phyloP scores from a whole-genome alignment of 2,329 filamentous ascomycete species.

The Colletotrichum costaricense region DNA sequence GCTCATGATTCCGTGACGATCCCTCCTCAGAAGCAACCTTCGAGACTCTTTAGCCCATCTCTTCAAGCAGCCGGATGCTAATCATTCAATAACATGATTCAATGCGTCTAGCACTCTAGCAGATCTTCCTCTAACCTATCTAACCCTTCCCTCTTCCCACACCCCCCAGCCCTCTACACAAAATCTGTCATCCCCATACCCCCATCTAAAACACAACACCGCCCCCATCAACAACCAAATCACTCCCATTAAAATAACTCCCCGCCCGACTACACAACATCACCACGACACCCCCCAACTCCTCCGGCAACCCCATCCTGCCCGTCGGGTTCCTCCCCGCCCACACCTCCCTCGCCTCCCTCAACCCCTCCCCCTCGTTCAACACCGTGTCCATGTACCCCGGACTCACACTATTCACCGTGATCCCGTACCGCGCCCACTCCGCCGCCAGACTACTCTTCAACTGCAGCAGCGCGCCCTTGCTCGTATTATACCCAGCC shows the following conservation, averaged over 20 bases:
- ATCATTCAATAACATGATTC: not conserved
- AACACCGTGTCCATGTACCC: constrained; percentile 84
- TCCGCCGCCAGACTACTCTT: constrained; percentile 76
- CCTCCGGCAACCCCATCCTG: constrained; percentile 72
- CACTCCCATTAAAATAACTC: constrained; percentile 75
- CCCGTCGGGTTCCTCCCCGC: constrained; percentile 70
- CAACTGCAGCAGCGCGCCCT: constrained; percentile 73
- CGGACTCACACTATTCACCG: constrained; percentile 77
- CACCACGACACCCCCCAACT: constrained; percentile 72
- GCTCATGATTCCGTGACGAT: no score
- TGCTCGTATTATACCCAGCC: constrained; percentile 77
- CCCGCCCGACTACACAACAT: constrained; percentile 70
- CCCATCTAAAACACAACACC: constrained; percentile 35
- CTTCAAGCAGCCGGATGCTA: not conserved
- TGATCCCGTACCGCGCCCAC: constrained; percentile 77
- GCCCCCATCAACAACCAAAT: constrained; percentile 74
- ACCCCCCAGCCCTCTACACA: no score
- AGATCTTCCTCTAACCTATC: not conserved
- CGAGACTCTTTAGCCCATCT: no score
- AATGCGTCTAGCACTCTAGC: not conserved
- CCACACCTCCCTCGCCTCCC: constrained; percentile 66
- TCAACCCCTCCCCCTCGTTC: constrained; percentile 73
- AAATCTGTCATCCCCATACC: no score
- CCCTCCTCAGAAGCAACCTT: no score
- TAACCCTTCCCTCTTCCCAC: no score